Evolutionary conservation across 106 monocot species (phyloP).

Genomic region (Alisma plantagoaquatica): DNA sequence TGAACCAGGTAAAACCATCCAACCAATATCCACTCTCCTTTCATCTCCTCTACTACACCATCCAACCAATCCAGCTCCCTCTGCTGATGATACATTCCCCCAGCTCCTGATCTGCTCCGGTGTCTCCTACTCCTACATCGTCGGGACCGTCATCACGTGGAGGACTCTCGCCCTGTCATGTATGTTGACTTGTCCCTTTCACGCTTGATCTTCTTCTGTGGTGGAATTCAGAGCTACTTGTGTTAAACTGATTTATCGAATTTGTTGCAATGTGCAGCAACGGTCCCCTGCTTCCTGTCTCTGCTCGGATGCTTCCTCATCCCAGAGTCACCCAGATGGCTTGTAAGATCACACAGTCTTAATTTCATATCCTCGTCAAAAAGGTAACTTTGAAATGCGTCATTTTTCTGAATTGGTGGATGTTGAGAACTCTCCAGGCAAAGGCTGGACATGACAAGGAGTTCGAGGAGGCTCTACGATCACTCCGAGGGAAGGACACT

Average conservation of each 20-base stretch:
- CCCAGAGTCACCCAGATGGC: slow-evolving; percentile 86
- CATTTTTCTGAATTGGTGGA: not conserved
- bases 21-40: not conserved
- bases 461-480: slow-evolving; percentile 35
- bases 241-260: no score
- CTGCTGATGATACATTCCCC: no score
- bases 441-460: slow-evolving; percentile 42
- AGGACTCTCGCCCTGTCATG: slow-evolving; percentile 36
- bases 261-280: slow-evolving; percentile 14
- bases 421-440: slow-evolving; percentile 19
- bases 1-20: slow-evolving; percentile 40
- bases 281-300: slow-evolving; percentile 45
- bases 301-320: slow-evolving; percentile 55
- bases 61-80: no score
- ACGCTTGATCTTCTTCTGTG: no score
- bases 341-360: slow-evolving; percentile 28
- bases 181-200: no score
- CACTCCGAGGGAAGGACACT: slow-evolving; percentile 49
- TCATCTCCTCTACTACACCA: no score
- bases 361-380: not conserved
- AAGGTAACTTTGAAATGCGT: not conserved
- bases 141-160: slow-evolving; percentile 59
- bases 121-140: slow-evolving; percentile 27
- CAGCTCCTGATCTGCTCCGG: slow-evolving; percentile 63
- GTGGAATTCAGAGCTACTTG: no score